A percentile compares a stretch with the other conserved stretches of the same genome.
These are phyloP conservation scores for Termitomyces sp. DNA, from an alignment of 768 basidiomycete genomes.

Conservation along the genomic window DNA sequence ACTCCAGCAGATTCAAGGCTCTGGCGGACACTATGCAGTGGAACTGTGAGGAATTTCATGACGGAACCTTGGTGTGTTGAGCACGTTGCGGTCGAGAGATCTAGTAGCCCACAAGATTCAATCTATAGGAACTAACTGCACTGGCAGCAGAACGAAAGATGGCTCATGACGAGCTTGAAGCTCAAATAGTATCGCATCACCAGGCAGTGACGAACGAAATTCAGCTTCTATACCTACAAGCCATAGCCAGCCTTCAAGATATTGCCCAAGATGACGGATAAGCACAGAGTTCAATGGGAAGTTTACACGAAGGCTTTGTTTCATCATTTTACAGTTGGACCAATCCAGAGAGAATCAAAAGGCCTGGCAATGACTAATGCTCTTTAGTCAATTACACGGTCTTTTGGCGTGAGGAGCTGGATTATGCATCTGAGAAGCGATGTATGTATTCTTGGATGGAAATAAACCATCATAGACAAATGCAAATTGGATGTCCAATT, in stretches of 20 bases:
- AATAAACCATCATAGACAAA: too few species aligned
- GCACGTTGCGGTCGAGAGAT: background rate
- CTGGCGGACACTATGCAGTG: background rate
- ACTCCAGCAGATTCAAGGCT: background rate
- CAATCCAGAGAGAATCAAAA: too few species aligned
- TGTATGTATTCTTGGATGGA: too few species aligned
- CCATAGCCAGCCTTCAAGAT: background rate
- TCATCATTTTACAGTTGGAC: too few species aligned
- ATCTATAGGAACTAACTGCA: background rate
- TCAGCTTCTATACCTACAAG: background rate
- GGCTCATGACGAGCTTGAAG: background rate
- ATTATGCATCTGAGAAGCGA: too few species aligned
- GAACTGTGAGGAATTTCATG: background rate
- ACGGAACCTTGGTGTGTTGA: background rate
- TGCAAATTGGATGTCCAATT: too few species aligned
- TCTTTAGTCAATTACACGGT: too few species aligned
- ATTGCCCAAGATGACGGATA: background rate
- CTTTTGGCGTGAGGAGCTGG: too few species aligned
- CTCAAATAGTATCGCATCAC: background rate
- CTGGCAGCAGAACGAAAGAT: background rate
- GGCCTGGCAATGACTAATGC: too few species aligned
- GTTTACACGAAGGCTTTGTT: background rate
- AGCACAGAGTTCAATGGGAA: background rate
- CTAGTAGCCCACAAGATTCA: background rate
- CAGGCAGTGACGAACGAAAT: background rate